phyloP scores from a whole-genome alignment of 768 basidiomycete species.

The Agaricus blazei region DNA sequence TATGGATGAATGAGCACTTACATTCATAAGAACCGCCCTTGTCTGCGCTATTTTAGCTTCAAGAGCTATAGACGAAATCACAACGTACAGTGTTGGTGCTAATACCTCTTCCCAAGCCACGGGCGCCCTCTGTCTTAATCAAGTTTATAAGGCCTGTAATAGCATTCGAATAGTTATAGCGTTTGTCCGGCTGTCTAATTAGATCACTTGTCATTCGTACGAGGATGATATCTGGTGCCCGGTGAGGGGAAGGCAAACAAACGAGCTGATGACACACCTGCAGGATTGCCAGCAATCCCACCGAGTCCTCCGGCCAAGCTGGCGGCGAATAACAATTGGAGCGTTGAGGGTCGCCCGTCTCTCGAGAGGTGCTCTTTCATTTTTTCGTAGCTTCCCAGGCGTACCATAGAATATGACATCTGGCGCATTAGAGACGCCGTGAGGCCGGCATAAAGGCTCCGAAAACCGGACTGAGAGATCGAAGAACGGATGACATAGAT shows the following conservation, averaged over 20 bases:
- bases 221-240: constrained; percentile 54
- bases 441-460: constrained; percentile 76
- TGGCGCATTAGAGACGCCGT: constrained; percentile 82
- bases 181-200: constrained; percentile 64
- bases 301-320: constrained; percentile 75
- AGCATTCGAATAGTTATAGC: constrained; percentile 79
- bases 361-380: constrained; percentile 55
- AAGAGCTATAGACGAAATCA: constrained; percentile 7
- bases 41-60: constrained; percentile 14
- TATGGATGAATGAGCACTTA: constrained; percentile 27
- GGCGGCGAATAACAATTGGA: constrained; percentile 57
- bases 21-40: constrained; percentile 73
- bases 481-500: constrained; percentile 60
- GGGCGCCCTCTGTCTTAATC: constrained; percentile 62
- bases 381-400: constrained; percentile 78
- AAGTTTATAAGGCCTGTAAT: constrained; percentile 64
- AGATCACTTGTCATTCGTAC: constrained; percentile 89
- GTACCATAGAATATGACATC: constrained; percentile 88
- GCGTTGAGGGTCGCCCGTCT: constrained; percentile 45
- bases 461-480: constrained; percentile 60
- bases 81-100: constrained; percentile 68
- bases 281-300: constrained; percentile 82
- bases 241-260: not conserved
- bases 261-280: constrained; percentile 37
- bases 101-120: constrained; percentile 67